A percentile compares a stretch with the other conserved stretches of the same genome.
Conservation (phyloP, 1,284 basidiomycete genomes). For the Rhodotorula sp. region DNA sequence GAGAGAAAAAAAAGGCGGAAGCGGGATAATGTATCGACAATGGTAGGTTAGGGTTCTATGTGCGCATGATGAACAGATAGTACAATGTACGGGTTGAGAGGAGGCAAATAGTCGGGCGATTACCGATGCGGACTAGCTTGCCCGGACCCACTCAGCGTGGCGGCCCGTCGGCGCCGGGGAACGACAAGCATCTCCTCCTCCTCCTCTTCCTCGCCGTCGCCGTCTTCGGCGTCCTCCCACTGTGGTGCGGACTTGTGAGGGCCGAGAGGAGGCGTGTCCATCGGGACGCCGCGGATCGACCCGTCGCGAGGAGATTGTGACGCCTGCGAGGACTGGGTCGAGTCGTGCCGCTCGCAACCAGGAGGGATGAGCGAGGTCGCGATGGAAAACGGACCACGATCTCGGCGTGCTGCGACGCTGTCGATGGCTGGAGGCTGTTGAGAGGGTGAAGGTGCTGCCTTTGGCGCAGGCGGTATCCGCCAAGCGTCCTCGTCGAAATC, state of each 20-base stretch:
- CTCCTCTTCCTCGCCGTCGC: constrained; percentile 26
- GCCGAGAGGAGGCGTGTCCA: not conserved
- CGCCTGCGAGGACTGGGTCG: not conserved
- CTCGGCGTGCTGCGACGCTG: not conserved
- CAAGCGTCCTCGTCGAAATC: constrained; percentile 7
- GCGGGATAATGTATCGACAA: constrained; percentile 1
- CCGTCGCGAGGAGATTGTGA: constrained; percentile 11
- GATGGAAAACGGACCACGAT: not conserved
- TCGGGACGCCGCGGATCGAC: constrained; percentile 10
- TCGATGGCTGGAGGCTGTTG: not conserved
- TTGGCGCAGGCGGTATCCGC: not conserved
- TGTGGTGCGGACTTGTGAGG: constrained; percentile 2
- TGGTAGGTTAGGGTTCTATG: not conserved
- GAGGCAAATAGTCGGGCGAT: not conserved
- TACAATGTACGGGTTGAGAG: not conserved
- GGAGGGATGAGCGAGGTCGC: not conserved
- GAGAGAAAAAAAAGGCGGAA: not conserved
- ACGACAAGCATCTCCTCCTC: constrained; percentile 34
- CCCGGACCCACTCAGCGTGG: constrained; percentile 17
- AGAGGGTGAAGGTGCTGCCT: not conserved
- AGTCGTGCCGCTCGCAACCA: not conserved
- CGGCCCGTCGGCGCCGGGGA: constrained; percentile 24
- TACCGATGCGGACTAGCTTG: not conserved
- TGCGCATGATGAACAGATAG: not conserved
- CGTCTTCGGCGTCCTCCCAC: constrained; percentile 7